Evolutionary conservation across 1,139 yeast genomes (phyloP), one percentile per base, ranked within the genome.

Genomic region (Ashbya aceris): DNA sequence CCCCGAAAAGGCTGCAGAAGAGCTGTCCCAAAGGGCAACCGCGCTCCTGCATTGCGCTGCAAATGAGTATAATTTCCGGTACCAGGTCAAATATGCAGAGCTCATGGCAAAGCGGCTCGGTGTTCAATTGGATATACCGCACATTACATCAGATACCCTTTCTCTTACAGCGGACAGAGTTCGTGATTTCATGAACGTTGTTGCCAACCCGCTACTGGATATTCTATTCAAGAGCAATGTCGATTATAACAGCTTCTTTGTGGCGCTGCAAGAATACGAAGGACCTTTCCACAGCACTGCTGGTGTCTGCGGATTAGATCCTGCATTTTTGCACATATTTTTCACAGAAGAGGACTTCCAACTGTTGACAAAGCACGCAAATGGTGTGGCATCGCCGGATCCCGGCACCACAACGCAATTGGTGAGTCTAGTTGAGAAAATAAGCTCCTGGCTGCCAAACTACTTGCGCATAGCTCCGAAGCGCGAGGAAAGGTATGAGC

Each of bases 211-310:
- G 2, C 58, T 86, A 58, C 67, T 89, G 46, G 76, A 73, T n/a
- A 69, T 80, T 52, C 62, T 91, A 43, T 66, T 72, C 47, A 71
- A 68, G 27, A 70, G 83, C 1, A 77, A 77, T 50, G 69, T 86
- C 40, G 96, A 89, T 55, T 91, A 78, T 63, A 87, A 87, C 60
- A 72, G 73, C 49, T 86, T 89, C 56, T 89, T 89, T 63, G 65
- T 82, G 13, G 64, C 65, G 10, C 64, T 89, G 35, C 87, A 84
- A 53, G 60, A 68, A 1, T 56, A 46, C 37, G 29, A 40, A n/a
- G 54, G 53, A 8, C 33, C 41, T 10, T 47, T 49, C 40, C 38
- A 41, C n/a, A 35, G 40, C 8, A 10, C 34, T 13, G 27, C 41
- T 9, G 36, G 38, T 44, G 36, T 45, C 3, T 47, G 52, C n/a